phyloP scores from a whole-genome alignment of 768 basidiomycete genomes.

The Austroboletus eburneus region DNA sequence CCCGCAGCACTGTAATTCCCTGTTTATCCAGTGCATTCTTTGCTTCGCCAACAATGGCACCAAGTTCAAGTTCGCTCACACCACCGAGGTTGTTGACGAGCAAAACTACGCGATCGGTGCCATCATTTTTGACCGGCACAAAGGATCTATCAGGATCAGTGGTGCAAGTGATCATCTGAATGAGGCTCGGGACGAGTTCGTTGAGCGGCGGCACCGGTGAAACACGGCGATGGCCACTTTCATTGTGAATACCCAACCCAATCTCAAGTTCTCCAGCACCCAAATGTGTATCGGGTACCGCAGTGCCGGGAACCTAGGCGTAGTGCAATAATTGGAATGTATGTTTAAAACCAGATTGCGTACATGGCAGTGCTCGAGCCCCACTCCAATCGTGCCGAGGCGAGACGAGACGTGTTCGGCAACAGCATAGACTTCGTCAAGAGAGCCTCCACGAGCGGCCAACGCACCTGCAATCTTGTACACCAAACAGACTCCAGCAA shows the following conservation, averaged over 20 bases:
- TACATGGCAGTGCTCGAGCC: slow-evolving; percentile 87
- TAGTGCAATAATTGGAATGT: neutral
- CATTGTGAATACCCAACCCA: slow-evolving; percentile 91
- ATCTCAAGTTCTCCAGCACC: slow-evolving; percentile 72
- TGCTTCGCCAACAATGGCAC: slow-evolving; percentile 62
- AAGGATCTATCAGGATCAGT: slow-evolving; percentile 75
- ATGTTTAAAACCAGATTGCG: neutral
- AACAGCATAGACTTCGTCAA: slow-evolving; percentile 63
- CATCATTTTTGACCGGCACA: slow-evolving; percentile 60
- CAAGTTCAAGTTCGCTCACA: slow-evolving; percentile 76
- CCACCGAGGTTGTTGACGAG: slow-evolving; percentile 89
- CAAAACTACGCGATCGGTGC: slow-evolving; percentile 66
- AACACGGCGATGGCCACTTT: slow-evolving; percentile 65
- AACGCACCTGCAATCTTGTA: slow-evolving; percentile 91
- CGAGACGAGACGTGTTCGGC: slow-evolving; percentile 65
- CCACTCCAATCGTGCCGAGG: slow-evolving; percentile 80
- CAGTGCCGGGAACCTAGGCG: slow-evolving; percentile 73
- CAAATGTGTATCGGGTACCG: slow-evolving; percentile 51
- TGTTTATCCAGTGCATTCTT: slow-evolving; percentile 50
- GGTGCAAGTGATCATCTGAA: slow-evolving; percentile 68
- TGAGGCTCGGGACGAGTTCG: slow-evolving; percentile 63
- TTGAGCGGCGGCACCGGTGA: slow-evolving; percentile 70
- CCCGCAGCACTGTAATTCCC: slow-evolving; percentile 54
- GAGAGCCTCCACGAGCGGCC: slow-evolving; percentile 58
- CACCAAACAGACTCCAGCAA: slow-evolving; percentile 77